Base-by-base conservation (phyloP, 345 rosid species). In the Moricandia arvensis region DNA sequence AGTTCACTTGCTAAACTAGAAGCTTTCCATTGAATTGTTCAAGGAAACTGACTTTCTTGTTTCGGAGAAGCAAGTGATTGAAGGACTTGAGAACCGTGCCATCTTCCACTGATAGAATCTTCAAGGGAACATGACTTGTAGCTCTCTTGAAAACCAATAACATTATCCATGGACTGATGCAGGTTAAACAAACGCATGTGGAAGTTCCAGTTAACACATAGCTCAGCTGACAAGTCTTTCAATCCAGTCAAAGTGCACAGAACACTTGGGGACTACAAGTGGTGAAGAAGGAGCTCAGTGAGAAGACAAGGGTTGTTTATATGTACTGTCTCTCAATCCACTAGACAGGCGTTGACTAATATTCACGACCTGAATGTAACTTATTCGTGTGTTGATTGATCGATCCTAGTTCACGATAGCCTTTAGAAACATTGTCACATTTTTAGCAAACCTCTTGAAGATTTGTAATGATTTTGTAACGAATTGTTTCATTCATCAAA, bases 11-110 rank as follows among this genome's bases (percentile, higher is more conserved):
- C 87, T 94, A 91, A 79, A 93, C 94, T 68, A 93, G 90, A 80
- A 91, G 96, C 82, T 93, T 93, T 69, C 89, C 98, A 77, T 93
- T 93, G 80, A 93, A 93, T 31, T 91, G 93, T 79, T 93, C 98
- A 24, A 93, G 91, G 80, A 94, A 94, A 72, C 91, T 97, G 73
- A 94, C 95, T 88, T 91, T 90, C 86, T 90, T 94, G 76, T 89
- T 91, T 37, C 91, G 93, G 77, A 88, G 96, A 76, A 91, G 96
- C 59, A 94, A 82, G 81, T 91, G 98, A 75, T 82, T 75, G 77
- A 90, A 94, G 57, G 91, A 75, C 83, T 89, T 90, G 70, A 91
- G 97, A 80, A 94, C 91, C 0, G 88, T 87, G 54, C 96, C 98
- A 82, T 94, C 98, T 86, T 90, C 98, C 61, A 94, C 88, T 9